phyloP scores from a whole-genome alignment of 2,329 filamentous ascomycete species.

The Ophiostoma novo-ulmi region DNA sequence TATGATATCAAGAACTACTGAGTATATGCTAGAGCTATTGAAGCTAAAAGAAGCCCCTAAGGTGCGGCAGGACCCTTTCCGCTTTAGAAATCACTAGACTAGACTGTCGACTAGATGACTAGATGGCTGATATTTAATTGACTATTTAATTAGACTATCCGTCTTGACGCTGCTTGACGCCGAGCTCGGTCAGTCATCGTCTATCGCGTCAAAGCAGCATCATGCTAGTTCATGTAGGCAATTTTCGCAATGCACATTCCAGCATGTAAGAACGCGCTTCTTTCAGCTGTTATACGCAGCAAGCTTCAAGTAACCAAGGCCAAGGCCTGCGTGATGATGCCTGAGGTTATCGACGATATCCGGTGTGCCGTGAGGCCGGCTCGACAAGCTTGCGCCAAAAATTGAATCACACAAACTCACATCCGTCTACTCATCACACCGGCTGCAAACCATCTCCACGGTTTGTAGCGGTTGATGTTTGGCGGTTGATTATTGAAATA shows the following conservation, averaged over 20 bases:
- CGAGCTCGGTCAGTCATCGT: neutral
- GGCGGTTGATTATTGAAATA: neutral
- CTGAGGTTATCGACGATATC: neutral
- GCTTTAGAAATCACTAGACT: neutral
- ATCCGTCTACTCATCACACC: neutral
- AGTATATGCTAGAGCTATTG: neutral
- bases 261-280: neutral
- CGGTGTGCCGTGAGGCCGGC: neutral
- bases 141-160: neutral
- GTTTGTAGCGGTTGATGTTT: neutral
- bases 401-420: neutral
- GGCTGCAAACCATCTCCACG: neutral
- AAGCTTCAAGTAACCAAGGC: neutral
- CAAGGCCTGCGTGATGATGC: neutral
- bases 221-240: neutral
- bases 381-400: neutral
- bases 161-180: neutral
- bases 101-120: neutral
- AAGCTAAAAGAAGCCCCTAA: neutral
- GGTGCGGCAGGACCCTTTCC: slow-evolving; percentile 4
- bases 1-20: neutral
- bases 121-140: neutral
- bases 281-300: neutral
- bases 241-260: neutral
- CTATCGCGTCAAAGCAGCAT: neutral